Percentiles rank a stretch among this genome's conserved stretches.
Evolutionary conservation across 2,329 filamentous ascomycete species (phyloP).

Genomic region (Diaporthe citrichinensis): DNA sequence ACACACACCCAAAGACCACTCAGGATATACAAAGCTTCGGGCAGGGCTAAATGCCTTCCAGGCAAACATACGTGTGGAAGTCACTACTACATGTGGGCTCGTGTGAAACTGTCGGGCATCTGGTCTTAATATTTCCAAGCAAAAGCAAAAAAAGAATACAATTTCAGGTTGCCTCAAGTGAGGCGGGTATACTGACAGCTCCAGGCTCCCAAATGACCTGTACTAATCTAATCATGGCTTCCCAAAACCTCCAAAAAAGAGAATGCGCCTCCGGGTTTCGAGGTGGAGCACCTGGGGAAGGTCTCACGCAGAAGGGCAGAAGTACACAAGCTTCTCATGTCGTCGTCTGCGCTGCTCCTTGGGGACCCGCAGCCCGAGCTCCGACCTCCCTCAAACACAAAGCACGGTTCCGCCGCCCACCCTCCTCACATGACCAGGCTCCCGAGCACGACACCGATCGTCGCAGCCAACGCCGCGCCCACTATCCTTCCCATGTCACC

Average conservation of each 20-base stretch:
- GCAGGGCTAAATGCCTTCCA: neutral
- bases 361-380: neutral
- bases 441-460: constrained; percentile 5
- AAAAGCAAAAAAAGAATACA: neutral
- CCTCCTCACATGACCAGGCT: neutral
- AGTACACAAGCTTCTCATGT: neutral
- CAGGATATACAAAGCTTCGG: neutral
- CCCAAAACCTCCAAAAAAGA: neutral
- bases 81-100: neutral
- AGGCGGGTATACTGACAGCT: constrained; percentile 41
- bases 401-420: neutral
- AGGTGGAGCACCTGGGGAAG: neutral
- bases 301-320: no score
- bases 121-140: neutral
- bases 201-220: constrained; percentile 29
- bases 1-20: no score
- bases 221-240: neutral
- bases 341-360: neutral
- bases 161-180: constrained; percentile 34
- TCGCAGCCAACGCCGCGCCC: neutral
- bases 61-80: neutral
- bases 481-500: constrained; percentile 12
- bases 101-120: no score
- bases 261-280: neutral
- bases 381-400: neutral